Conservation (phyloP, 2,329 filamentous ascomycete genomes). For the Blastomyces silverae region DNA sequence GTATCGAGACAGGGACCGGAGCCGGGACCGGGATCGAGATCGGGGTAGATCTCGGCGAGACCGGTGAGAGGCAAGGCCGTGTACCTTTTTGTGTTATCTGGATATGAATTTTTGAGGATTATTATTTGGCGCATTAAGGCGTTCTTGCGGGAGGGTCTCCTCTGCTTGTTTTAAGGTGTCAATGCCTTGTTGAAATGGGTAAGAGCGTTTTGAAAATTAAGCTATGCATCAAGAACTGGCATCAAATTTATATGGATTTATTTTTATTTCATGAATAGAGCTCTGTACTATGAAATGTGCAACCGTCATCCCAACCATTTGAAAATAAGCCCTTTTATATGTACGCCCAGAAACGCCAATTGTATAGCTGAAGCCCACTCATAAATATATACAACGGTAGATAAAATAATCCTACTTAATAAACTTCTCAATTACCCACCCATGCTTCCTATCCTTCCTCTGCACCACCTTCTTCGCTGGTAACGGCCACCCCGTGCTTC, state of each 20-base stretch:
- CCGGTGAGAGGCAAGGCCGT: background rate
- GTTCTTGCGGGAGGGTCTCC: background rate
- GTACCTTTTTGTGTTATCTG: background rate
- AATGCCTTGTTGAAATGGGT: too few relatives aligned
- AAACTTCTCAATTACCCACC: slow-evolving; percentile 64
- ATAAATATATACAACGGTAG: slow-evolving; percentile 20
- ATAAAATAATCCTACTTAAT: slow-evolving; percentile 22
- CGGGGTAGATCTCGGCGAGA: slow-evolving; percentile 13
- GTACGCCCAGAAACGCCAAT: background rate
- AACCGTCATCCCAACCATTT: background rate
- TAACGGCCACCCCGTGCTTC: slow-evolving; percentile 72
- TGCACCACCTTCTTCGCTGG: slow-evolving; percentile 80
- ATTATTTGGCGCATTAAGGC: background rate
- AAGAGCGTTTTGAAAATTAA: background rate
- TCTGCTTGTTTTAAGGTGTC: too few relatives aligned
- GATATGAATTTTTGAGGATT: background rate
- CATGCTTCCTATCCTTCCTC: slow-evolving; percentile 61
- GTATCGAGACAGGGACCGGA: background rate
- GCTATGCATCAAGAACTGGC: background rate
- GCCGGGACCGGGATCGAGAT: slow-evolving; percentile 5
- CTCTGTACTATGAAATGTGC: background rate
- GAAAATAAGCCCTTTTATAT: background rate
- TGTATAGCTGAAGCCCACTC: background rate
- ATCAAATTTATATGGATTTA: background rate
- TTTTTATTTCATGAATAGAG: background rate